A percentile compares a stretch with the other conserved stretches of the same genome.
Evolutionary conservation across 805 yeast species (phyloP).

Genomic region (Candida rishiriensis): DNA sequence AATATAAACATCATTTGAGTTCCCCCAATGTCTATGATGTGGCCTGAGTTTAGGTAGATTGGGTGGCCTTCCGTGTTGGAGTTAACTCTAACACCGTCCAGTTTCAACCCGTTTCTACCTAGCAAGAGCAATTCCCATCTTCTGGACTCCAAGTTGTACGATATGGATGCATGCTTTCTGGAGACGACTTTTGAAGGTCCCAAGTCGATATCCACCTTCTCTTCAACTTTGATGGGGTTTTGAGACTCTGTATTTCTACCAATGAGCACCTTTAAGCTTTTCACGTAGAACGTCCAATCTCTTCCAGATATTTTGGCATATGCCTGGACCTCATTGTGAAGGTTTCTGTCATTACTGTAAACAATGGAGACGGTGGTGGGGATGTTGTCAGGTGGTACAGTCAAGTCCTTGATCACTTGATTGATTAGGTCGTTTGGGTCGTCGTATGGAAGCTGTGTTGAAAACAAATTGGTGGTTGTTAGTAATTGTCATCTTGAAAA

Average conservation of each 20-base stretch:
- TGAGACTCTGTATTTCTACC: conserved; percentile 74
- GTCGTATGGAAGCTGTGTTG: conserved; percentile 32
- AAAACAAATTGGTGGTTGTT: no score
- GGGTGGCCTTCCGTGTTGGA: conserved; percentile 37
- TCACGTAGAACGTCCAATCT: conserved; percentile 93
- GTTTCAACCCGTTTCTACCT: conserved; percentile 92
- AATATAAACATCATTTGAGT: conserved; percentile 98
- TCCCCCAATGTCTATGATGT: conserved; percentile 90
- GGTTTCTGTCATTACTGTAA: conserved; percentile 69
- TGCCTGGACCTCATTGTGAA: conserved; percentile 84
- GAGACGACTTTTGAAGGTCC: conserved; percentile 98
- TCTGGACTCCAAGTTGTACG: conserved; percentile 68
- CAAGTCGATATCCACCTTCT: conserved; percentile 71
- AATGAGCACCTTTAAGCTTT: conserved; percentile 65
- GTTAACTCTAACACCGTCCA: conserved; percentile 61
- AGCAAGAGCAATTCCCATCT: conserved; percentile 80
- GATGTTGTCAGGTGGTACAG: conserved; percentile 58
- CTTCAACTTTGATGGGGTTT: conserved; percentile 16
- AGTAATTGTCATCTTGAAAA: no score
- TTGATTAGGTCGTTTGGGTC: conserved; percentile 65
- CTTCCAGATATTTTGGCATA: conserved; percentile 94
- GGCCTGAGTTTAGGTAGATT: conserved; percentile 74
- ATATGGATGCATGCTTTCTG: conserved; percentile 81
- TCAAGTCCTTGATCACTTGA: conserved; percentile 66
- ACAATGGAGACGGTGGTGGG: conserved; percentile 68